Evolutionary conservation across 2,329 filamentous ascomycete genomes (phyloP), one percentile per base, ranked within the genome.

Genomic region (Xylaria sp.): DNA sequence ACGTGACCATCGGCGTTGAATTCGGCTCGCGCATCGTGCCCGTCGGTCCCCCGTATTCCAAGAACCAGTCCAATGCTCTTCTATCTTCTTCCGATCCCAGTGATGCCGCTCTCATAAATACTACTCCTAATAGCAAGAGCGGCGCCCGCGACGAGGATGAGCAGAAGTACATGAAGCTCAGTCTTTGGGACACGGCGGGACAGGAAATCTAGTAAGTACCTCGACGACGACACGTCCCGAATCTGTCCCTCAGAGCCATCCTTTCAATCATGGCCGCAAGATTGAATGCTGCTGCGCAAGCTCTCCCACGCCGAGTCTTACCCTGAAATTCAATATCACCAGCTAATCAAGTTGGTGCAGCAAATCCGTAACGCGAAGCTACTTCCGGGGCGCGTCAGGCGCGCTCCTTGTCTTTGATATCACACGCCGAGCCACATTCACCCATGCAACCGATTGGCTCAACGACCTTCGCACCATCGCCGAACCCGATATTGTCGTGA

Each of bases 1-100:
- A 97, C 80, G 93, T 97, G 67, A 97, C 93, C 65, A 97, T 97
- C 72, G 92, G 92, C 67, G 92, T 97, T 65, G 93, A 97, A 74
- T 97, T 97, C 74, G 93, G 93, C 70, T 95, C 90, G 54, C 87
- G 92, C 70, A 93, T 96, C 72, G 90, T 96, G 58, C 89, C 92
- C 59, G 92, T 96, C 67, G 92, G 92, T 0, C 91, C 91, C 34
- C 91, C 91, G 2, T 88, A 91, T 70, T 72, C 75, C 63, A 78
- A 60, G 55, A 58, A 4, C 34, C 35, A n/a, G 11, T 47, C 42
- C 7, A 61, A 84, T 35, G 34, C 37, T 64, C 49, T 61, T 34
- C 37, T 71, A 35, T 59, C 69, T 11, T 53, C 65, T 55, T 34
- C 59, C 35, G 52, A 48, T 13, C 7, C 4, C 3, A 30, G 23